Base-by-base conservation (phyloP, 257 asterid genomes). In the Scutellaria barbata region DNA sequence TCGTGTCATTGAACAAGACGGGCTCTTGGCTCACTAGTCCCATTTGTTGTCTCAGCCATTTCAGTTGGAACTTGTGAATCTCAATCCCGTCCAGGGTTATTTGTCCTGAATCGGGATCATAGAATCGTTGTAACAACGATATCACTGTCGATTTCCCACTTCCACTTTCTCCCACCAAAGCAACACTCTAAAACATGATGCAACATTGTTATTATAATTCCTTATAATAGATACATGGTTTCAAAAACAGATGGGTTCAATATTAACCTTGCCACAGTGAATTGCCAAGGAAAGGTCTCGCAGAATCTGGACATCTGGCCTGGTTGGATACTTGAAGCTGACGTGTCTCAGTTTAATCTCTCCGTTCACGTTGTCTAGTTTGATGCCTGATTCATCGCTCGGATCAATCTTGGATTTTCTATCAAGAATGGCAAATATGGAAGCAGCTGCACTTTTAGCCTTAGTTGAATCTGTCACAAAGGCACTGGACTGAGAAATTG, bases 1-100 rank as follows among this genome's bases (percentile, higher is more conserved):
- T 88, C 12, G 92, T 88, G 63, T 82, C 85, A 41, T 90, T 88
- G 58, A 90, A 88, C 50, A 88, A 71, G 33, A 86, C 76, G 2
- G 96, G 95, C 69, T 90, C 96, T 76, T 90, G 96, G 79, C 95
- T 88, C 63, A 90, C 96, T 5, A 90, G 85, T 52, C 96, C 96
- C 95, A 90, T 90, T 81, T 86, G 96, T 63, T 76, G 88, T 75
- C 96, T 86, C 2, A 90, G 75, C 96, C 95, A 88, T 73, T 86
- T 86, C 76, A 88, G 55, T 63, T 87, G 85, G 64, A 90, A 74
- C 66, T 87, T 88, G 12, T 80, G 73, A 55, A 90, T 88, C 80
- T 88, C 94, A 18, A 77, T 79, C n/a, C 97, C 94, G 37, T 90
- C 96, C 39, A 90, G 66, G 10, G 79, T 78, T 13, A 90, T 73